Percentiles rank a stretch among this genome's conserved stretches.
Conservation (phyloP, 2,329 filamentous ascomycete species). For the Epichloe bromicola region DNA sequence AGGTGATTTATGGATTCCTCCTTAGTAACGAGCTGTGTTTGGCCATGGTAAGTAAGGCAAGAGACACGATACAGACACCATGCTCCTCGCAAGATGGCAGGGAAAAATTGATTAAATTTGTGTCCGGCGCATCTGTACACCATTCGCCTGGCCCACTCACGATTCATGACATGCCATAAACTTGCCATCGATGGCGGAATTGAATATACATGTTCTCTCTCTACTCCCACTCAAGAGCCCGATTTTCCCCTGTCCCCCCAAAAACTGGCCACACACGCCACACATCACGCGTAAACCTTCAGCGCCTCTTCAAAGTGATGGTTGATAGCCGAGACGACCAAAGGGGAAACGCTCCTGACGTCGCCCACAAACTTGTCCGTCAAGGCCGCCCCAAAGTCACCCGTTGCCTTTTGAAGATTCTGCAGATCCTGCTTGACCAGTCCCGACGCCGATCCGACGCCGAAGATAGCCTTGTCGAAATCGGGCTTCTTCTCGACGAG, state of each 20-base stretch:
- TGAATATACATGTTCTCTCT: too few species aligned
- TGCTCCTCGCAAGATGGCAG: too few species aligned
- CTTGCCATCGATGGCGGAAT: too few species aligned
- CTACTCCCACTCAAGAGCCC: neutral
- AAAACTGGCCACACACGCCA: neutral
- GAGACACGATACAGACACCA: too few species aligned
- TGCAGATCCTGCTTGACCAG: conserved; percentile 1
- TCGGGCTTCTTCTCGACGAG: neutral
- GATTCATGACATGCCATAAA: too few species aligned
- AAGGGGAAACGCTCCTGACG: neutral
- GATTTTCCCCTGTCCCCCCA: neutral
- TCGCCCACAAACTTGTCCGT: neutral
- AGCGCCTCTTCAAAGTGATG: neutral
- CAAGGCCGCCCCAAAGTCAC: neutral
- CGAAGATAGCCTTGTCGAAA: conserved; percentile 2
- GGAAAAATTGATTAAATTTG: too few species aligned
- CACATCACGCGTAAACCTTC: neutral
- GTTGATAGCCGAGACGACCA: conserved; percentile 1
- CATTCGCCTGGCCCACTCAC: too few species aligned
- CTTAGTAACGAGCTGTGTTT: too few species aligned
- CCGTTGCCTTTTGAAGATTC: neutral
- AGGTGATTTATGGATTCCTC: too few species aligned
- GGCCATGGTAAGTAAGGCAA: too few species aligned
- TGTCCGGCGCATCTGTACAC: too few species aligned
- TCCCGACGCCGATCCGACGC: neutral